These are phyloP conservation scores for Myrmaecium sp. DNA, from an alignment of 2,329 filamentous ascomycete species.

Conservation along the genomic window DNA sequence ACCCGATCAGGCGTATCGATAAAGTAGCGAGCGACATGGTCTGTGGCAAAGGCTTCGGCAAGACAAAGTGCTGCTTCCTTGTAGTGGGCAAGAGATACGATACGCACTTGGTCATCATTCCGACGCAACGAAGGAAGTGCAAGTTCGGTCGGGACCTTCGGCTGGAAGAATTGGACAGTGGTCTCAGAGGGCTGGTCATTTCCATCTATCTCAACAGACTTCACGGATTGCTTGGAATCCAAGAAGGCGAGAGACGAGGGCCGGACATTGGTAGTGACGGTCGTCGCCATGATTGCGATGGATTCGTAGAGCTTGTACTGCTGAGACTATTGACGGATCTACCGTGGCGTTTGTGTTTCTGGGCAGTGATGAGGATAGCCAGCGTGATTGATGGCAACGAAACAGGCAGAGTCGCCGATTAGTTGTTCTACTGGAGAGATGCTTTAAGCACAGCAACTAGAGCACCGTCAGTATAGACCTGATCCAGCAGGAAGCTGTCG, in stretches of 20 bases:
- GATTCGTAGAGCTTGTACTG: slow-evolving; percentile 20
- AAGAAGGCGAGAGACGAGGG: slow-evolving; percentile 12
- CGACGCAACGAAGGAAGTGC: too few species aligned
- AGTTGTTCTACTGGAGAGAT: slow-evolving; percentile 2
- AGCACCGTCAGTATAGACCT: slow-evolving; percentile 3
- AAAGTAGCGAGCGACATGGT: slow-evolving; percentile 59
- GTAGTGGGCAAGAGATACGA: slow-evolving; percentile 49
- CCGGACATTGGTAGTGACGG: slow-evolving; percentile 13
- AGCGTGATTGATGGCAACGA: slow-evolving; percentile 20
- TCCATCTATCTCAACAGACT: slow-evolving; percentile 12
- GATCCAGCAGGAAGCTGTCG: slow-evolving; percentile 1
- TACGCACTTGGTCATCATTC: slow-evolving; percentile 42
- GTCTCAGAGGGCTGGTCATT: slow-evolving; percentile 15
- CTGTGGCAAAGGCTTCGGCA: slow-evolving; percentile 60
- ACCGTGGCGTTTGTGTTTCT: slow-evolving; percentile 28
- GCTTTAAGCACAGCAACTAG: neutral
- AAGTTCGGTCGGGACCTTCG: neutral
- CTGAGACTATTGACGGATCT: slow-evolving; percentile 29
- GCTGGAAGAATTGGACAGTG: slow-evolving; percentile 9
- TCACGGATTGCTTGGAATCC: slow-evolving; percentile 23
- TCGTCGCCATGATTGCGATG: slow-evolving; percentile 30
- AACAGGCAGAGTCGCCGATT: slow-evolving; percentile 10
- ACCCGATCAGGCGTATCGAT: slow-evolving; percentile 53
- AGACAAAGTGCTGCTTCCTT: slow-evolving; percentile 54
- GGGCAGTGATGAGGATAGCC: slow-evolving; percentile 19